These are phyloP conservation scores for Isabelozyma pseudorhagii DNA, from an alignment of 805 yeast genomes.

Conservation along the genomic window DNA sequence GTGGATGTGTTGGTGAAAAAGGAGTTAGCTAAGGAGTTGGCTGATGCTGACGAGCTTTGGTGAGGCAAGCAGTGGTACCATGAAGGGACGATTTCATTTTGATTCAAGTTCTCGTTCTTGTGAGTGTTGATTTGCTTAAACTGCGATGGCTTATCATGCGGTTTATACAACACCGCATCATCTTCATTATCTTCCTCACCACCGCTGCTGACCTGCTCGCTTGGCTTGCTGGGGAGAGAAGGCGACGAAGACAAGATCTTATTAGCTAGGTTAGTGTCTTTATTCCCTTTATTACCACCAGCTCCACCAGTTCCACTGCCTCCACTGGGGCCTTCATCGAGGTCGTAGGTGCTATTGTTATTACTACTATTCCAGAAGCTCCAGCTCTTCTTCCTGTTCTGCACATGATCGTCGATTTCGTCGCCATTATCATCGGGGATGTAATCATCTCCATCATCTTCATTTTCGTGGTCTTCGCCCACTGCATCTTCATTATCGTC, in stretches of 20 bases:
- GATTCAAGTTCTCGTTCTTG: conserved; percentile 39
- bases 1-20: conserved; percentile 25
- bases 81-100: conserved; percentile 40
- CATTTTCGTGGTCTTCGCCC: conserved; percentile 13
- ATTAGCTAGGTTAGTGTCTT: conserved; percentile 5
- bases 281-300: conserved; percentile 3
- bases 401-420: conserved; percentile 30
- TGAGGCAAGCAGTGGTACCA: conserved; percentile 38
- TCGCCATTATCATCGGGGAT: conserved; percentile 24
- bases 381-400: conserved; percentile 28
- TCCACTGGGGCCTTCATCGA: background rate
- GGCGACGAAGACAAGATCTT: conserved; percentile 32
- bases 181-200: conserved; percentile 15
- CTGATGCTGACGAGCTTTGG: conserved; percentile 13
- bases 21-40: conserved; percentile 14
- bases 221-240: conserved; percentile 14
- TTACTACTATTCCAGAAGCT: conserved; percentile 29
- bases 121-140: conserved; percentile 42
- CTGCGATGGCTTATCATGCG: conserved; percentile 38
- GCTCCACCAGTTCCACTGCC: too few relatives aligned
- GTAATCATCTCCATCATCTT: conserved; percentile 18
- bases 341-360: background rate
- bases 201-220: conserved; percentile 4
- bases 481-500: conserved; percentile 11
- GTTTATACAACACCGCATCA: conserved; percentile 44